phyloP scores from a whole-genome alignment of 768 basidiomycete genomes.

The Lentinus brumalis region DNA sequence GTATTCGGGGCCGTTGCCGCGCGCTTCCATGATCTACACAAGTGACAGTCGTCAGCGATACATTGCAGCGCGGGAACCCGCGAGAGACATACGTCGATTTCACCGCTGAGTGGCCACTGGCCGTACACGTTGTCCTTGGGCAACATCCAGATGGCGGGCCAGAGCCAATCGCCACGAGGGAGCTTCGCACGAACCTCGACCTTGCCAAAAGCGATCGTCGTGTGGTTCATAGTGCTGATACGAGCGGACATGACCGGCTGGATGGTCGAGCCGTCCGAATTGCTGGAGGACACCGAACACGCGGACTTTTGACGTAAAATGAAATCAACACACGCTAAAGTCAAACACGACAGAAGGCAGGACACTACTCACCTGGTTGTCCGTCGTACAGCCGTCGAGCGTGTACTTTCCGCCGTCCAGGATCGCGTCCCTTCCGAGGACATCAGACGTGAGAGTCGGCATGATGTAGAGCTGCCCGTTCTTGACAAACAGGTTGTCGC shows the following conservation, averaged over 20 bases:
- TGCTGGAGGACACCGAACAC: slow-evolving; percentile 45
- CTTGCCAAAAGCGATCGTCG: slow-evolving; percentile 55
- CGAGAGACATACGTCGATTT: slow-evolving; percentile 54
- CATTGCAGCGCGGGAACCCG: too few species aligned
- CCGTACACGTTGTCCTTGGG: slow-evolving; percentile 49
- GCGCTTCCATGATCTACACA: slow-evolving; percentile 54
- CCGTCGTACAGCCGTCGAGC: slow-evolving; percentile 23
- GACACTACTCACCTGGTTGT: slow-evolving; percentile 10
- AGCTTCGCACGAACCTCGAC: slow-evolving; percentile 54
- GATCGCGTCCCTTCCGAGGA: slow-evolving; percentile 41
- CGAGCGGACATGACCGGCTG: slow-evolving; percentile 59
- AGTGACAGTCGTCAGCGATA: too few species aligned
- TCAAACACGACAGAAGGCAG: neutral
- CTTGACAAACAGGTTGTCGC: slow-evolving; percentile 45
- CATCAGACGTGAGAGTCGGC: slow-evolving; percentile 58
- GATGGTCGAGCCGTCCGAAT: slow-evolving; percentile 38
- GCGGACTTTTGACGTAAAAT: slow-evolving; percentile 32
- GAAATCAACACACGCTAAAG: neutral
- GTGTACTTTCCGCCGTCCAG: slow-evolving; percentile 30
- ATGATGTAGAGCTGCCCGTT: slow-evolving; percentile 59
- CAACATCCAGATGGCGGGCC: slow-evolving; percentile 49
- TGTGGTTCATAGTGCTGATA: slow-evolving; percentile 50
- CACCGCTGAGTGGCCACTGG: slow-evolving; percentile 54
- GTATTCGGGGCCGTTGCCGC: slow-evolving; percentile 48
- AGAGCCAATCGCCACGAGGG: slow-evolving; percentile 47